Evolutionary conservation across 306 rosid genomes (phyloP).

Genomic region (Mimosa pudica): DNA sequence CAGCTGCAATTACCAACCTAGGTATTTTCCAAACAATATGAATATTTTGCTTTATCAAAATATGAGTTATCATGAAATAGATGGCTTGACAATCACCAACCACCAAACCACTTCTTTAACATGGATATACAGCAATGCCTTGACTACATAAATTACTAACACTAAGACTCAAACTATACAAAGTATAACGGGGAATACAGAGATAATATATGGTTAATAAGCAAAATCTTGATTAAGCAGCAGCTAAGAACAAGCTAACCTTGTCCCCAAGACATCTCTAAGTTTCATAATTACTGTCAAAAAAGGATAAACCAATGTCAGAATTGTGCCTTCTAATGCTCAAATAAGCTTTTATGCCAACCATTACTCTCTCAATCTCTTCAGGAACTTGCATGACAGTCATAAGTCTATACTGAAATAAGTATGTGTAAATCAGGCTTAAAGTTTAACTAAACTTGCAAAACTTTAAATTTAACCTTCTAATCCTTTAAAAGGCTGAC

Average conservation of each 20-base stretch:
- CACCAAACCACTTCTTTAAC: not conserved
- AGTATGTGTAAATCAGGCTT: too few species aligned
- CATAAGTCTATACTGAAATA: too few species aligned
- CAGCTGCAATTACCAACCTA: too few species aligned
- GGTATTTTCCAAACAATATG: too few species aligned
- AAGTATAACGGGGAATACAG: constrained; percentile 14
- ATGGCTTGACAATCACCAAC: too few species aligned
- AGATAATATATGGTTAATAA: constrained; percentile 29
- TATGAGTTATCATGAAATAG: too few species aligned
- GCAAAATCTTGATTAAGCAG: constrained; percentile 18
- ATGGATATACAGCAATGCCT: constrained; percentile 24
- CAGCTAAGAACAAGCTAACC: constrained; percentile 51
- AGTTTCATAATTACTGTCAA: constrained; percentile 69
- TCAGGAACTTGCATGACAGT: constrained; percentile 77
- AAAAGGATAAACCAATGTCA: constrained; percentile 77
- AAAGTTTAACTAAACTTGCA: too few species aligned
- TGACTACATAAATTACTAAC: constrained; percentile 11
- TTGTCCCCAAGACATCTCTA: constrained; percentile 55
- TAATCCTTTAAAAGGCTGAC: too few species aligned
- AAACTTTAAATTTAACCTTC: too few species aligned
- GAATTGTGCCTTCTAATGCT: constrained; percentile 80
- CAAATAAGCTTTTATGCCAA: constrained; percentile 88
- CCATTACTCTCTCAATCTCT: constrained; percentile 94
- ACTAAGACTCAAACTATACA: constrained; percentile 14
- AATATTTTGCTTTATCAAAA: too few species aligned